Evolutionary conservation across 2,329 filamentous ascomycete species (phyloP), one percentile per base, ranked within the genome.

Genomic region (Cordyceps pruinosa): DNA sequence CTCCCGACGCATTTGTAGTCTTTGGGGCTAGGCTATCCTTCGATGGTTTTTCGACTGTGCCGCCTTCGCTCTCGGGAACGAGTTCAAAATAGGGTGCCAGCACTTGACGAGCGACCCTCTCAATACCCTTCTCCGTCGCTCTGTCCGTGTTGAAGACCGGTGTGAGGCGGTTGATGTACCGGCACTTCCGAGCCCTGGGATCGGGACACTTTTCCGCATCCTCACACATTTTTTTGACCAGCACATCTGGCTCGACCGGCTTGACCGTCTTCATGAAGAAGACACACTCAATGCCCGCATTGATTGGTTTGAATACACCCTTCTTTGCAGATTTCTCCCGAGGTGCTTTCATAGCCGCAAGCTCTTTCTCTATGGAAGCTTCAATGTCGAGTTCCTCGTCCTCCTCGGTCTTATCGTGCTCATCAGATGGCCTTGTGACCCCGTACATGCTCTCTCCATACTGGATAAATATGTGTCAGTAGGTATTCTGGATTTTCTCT

Each of bases 281-380:
- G 45, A 87, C 72, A 59, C 84, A 87, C 59, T 84, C 82, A n/a
- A 86, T 73, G 47, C 77, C 77, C 46, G 83, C 73, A 44, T 75
- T 75, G 34, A 86, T 71, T 3, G 79, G 72, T 17, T 75, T 75
- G 63, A 86, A 85, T 17, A 73, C 65, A 17, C 79, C 70, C 56
- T 75, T 75, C 58, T 76, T 73, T 26, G 68, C 70, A 54, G 67
- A 66, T 59, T 77, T 69, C 47, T 69, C 69, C n/a, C 66, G 66
- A 30, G 71, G 64, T 39, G 73, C 66, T 56, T 81, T 83, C 64
- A 91, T 80, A 2, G 74, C 77, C 28, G 78, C 79, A n/a, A 94
- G 70, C 71, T 94, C 90, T 66, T 84, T 85, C 63, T 83, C 70
- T 63, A 94, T 89, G 28, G 85, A 81, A 5, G 82, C 78, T 66